Evolutionary conservation across 306 rosid genomes (phyloP), one percentile per base, ranked within the genome.

Genomic region (Cicer chorassanicum): DNA sequence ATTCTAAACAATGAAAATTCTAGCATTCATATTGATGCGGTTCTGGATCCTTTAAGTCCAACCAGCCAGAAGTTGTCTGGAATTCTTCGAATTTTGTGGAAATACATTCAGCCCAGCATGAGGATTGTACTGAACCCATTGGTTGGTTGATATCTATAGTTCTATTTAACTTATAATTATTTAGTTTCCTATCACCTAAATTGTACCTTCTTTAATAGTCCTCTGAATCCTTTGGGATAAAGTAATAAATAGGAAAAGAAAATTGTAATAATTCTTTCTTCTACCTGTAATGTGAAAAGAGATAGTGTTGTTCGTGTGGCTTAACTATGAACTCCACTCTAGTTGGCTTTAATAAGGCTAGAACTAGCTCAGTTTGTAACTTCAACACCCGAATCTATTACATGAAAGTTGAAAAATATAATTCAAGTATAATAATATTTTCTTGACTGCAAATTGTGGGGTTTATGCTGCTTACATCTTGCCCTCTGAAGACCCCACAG

Each of bases 41-140:
- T 90, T 71, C 69, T 94, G 67, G 99, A 94, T 89, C 99, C 99
- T 56, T 81, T 94, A 81, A 94, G 99, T 83, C 92, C 94, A 72
- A 82, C 89, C 50, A 89, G 93, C 78, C 99, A 94, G 87, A 94
- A 87, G 86, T 64, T 94, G 80, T 88, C 99, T 63, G 91, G 97
- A 73, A 87, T 94, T 89, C 93, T 94, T 68, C 86, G 84, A 56
- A 86, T 89, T 76, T 75, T 94, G 81, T 84, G 89, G 92, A 92
- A 90, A 69, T 90, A 90, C 50, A 46, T 89, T 81, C 90, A 86
- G 69, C 99, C 99, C 82, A 90, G 92, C 93, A 90, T 94, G 99
- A 90, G 97, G 84, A 92, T 94, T 82, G 87, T 94, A 60, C 83
- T 92, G 77, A 94, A 94, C 84, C 99, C 99, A 29, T 44, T 94